Evolutionary conservation across 75 land plant species (phyloP).

Genomic region (Picea glauca): DNA sequence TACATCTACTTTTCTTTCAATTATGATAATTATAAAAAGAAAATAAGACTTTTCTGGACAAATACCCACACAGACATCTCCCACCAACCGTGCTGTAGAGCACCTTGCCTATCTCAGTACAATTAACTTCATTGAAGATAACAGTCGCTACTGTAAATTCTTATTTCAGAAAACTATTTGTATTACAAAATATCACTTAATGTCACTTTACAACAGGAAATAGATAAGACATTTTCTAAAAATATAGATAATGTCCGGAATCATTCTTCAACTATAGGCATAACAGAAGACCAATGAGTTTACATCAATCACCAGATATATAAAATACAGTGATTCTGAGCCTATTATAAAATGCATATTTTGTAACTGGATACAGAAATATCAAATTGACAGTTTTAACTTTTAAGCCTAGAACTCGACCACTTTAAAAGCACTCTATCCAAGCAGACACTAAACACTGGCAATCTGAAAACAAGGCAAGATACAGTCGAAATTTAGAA

Average conservation of each 20-base stretch:
- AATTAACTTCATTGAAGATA: too few relatives aligned
- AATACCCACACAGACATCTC: too few relatives aligned
- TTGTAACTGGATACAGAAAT: not conserved
- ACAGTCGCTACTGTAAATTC: too few relatives aligned
- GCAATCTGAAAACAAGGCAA: not conserved
- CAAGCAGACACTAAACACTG: conserved; percentile 6
- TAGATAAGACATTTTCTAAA: not conserved
- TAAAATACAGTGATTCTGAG: conserved; percentile 1
- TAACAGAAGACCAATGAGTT: not conserved
- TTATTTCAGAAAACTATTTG: too few relatives aligned
- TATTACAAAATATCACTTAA: not conserved
- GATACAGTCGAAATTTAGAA: not conserved
- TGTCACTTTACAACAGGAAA: not conserved
- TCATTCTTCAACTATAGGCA: not conserved
- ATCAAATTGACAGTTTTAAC: too few relatives aligned
- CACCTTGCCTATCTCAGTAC: too few relatives aligned
- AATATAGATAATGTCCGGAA: not conserved
- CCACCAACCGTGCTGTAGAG: too few relatives aligned
- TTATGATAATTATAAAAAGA: too few relatives aligned
- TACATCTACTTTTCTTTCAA: too few relatives aligned
- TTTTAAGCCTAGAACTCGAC: too few relatives aligned
- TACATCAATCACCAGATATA: not conserved
- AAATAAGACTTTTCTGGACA: too few relatives aligned
- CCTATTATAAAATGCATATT: not conserved
- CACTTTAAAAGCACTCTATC: not conserved